Evolutionary conservation across 2,329 filamentous ascomycete genomes (phyloP).

Genomic region (Pseudocercospora fijiensis): DNA sequence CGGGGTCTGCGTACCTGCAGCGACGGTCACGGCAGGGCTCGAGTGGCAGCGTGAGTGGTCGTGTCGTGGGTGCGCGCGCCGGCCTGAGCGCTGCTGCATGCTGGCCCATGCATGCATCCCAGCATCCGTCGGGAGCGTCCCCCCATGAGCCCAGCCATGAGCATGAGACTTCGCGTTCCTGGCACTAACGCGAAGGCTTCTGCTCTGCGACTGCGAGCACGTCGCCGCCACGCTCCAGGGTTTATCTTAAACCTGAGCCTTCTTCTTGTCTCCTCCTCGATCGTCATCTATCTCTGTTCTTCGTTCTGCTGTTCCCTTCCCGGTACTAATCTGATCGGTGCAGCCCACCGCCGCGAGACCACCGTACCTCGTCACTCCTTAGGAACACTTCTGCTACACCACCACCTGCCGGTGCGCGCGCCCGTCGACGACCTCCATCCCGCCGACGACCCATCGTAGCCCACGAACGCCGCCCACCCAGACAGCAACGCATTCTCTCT

Average conservation of each 20-base stretch:
- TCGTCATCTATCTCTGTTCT: constrained; percentile 32
- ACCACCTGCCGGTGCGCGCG: constrained; percentile 23
- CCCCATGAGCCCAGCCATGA: constrained; percentile 31
- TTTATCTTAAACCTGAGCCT: constrained; percentile 34
- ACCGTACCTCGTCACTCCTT: constrained; percentile 29
- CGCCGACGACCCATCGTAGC: constrained; percentile 12
- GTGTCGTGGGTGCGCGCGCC: constrained; percentile 10
- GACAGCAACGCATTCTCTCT: constrained; percentile 14
- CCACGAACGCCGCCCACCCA: constrained; percentile 2
- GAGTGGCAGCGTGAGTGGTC: constrained; percentile 15
- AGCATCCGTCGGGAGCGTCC: constrained; percentile 29
- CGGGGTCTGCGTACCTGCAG: constrained; percentile 22
- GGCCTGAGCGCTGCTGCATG: constrained; percentile 14
- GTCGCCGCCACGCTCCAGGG: constrained; percentile 31
- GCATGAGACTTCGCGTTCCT: constrained; percentile 29
- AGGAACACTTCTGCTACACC: constrained; percentile 25
- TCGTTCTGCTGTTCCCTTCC: constrained; percentile 28
- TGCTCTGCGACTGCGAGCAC: constrained; percentile 17
- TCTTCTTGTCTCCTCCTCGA: constrained; percentile 26
- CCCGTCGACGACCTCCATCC: constrained; percentile 22
- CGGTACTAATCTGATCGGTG: constrained; percentile 27
- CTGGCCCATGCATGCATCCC: constrained; percentile 26
- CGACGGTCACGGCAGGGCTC: constrained; percentile 15
- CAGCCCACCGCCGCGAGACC: too few relatives aligned
- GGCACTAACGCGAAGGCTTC: constrained; percentile 32